Conservation (phyloP, 2,329 filamentous ascomycete genomes). For the Capronia coronata region DNA sequence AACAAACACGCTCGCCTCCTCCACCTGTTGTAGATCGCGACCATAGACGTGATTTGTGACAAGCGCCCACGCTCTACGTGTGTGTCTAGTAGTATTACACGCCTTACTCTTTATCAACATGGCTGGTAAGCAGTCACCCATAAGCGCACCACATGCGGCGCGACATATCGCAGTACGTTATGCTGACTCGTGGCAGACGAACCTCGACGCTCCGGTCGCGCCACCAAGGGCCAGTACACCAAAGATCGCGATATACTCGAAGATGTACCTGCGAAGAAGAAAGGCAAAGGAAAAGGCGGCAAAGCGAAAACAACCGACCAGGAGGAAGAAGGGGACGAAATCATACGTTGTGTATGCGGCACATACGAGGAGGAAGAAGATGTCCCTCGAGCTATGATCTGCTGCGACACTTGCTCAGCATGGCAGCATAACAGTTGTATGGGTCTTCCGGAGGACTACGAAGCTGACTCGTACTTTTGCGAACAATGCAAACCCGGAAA, state of each 20-base stretch:
- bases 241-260: constrained; percentile 72
- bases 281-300: constrained; percentile 43
- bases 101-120: constrained; percentile 37
- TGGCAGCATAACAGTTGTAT: constrained; percentile 99
- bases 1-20: constrained; percentile 9
- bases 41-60: constrained; percentile 23
- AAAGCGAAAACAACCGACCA: constrained; percentile 42
- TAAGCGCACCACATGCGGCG: constrained; percentile 1
- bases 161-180: neutral
- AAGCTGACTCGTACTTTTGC: constrained; percentile 83
- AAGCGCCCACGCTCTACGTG: constrained; percentile 12
- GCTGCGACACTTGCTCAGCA: constrained; percentile 82
- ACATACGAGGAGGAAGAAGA: constrained; percentile 79
- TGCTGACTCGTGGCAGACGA: constrained; percentile 51
- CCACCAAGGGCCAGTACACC: constrained; percentile 91
- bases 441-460: constrained; percentile 68
- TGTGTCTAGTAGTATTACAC: constrained; percentile 16
- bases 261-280: constrained; percentile 48
- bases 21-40: constrained; percentile 26
- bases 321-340: constrained; percentile 56
- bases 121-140: constrained; percentile 53
- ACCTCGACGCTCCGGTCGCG: constrained; percentile 86
- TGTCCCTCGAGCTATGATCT: constrained; percentile 86
- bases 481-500: constrained; percentile 80
- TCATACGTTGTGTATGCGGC: constrained; percentile 91